Evolutionary conservation across 495 filamentous ascomycete genomes (phyloP), one percentile per base, ranked within the genome.

Genomic region (Penicilliopsis zonata): DNA sequence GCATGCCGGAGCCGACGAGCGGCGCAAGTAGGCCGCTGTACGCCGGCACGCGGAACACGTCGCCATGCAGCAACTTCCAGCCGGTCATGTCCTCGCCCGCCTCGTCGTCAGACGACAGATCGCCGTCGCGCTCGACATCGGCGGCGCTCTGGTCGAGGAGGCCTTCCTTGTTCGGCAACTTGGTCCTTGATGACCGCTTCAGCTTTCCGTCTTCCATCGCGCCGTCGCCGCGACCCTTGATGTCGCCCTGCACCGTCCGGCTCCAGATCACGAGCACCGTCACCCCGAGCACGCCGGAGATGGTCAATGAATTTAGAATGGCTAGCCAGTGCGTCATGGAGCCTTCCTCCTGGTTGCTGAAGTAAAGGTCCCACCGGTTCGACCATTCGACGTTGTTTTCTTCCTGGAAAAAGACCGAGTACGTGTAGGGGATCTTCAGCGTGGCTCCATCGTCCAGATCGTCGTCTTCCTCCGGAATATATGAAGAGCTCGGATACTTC

Each of bases 11-110:
- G 8, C 87, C 87, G 17, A 93, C 69, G 9, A 94, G 61, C 1
- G 87, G 86, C 3, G 86, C 87, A 18, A 95, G 73, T 2, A 93
- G 65, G 17, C 76, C 70, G 25, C 82, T 83, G 50, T 80, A 73
- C 9, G 67, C 50, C 3, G 87, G 87, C 13, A 78, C 56, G 13
- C 86, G 73, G 61, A 95, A 95, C n/a, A 94, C 83, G 53, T 95
- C 87, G 10, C 76, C 85, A 46, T 95, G 87, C n/a, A 94, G 67
- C 13, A 93, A 64, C 49, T 94, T 95, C 87, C 87, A 95, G 23
- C 87, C 87, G 13, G 83, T 84, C 20, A 82, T 68, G 41, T 95
- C 87, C 42, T 95, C 87, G 2, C 85, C 50, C 4, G 63, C 53
- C 40, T 93, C 86, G 1, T 86, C 87, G 34, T 88, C 85, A 9